Evolutionary conservation across 2,329 filamentous ascomycete species (phyloP).

Genomic region (Nigrospora sphaerica): DNA sequence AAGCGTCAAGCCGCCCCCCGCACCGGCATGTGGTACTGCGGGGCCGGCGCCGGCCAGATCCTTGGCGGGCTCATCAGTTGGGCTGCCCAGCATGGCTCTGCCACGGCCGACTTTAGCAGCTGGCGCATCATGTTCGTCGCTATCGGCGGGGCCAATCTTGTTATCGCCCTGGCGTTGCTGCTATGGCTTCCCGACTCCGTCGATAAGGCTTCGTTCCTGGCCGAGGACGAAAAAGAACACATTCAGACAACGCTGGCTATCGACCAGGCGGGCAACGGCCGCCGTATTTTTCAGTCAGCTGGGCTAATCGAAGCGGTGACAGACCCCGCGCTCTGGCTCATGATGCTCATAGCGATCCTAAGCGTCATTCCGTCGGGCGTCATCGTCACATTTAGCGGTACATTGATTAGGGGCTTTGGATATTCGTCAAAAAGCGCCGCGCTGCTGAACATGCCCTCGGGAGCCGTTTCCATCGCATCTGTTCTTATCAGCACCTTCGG

Average conservation of each 20-base stretch:
- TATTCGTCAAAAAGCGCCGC: conserved; percentile 8
- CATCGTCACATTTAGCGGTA: conserved; percentile 13
- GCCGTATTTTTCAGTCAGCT: conserved; percentile 42
- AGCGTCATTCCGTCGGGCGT: conserved; percentile 29
- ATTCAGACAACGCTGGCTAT: conserved; percentile 46
- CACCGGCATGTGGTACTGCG: conserved; percentile 58
- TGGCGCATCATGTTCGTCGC: conserved; percentile 46
- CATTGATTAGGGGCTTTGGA: conserved; percentile 8
- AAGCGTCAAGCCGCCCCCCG: conserved; percentile 58
- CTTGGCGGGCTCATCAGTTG: conserved; percentile 39
- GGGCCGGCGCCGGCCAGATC: conserved; percentile 51
- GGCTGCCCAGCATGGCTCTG: conserved; percentile 44
- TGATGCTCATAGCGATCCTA: conserved; percentile 25
- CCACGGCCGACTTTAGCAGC: conserved; percentile 15
- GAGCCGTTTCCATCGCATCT: conserved; percentile 14
- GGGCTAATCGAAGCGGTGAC: conserved; percentile 31
- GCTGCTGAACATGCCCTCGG: conserved; percentile 10
- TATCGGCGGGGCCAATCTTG: conserved; percentile 36
- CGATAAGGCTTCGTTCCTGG: conserved; percentile 33
- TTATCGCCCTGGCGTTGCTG: conserved; percentile 31
- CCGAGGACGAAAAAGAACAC: conserved; percentile 31
- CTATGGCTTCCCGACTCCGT: conserved; percentile 42
- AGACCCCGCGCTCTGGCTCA: conserved; percentile 26
- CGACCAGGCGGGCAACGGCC: conserved; percentile 52
- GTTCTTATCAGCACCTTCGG: conserved; percentile 4